Evolutionary conservation across 2,329 filamentous ascomycete species (phyloP), one percentile per base, ranked within the genome.

Genomic region (Penicillium hordei): DNA sequence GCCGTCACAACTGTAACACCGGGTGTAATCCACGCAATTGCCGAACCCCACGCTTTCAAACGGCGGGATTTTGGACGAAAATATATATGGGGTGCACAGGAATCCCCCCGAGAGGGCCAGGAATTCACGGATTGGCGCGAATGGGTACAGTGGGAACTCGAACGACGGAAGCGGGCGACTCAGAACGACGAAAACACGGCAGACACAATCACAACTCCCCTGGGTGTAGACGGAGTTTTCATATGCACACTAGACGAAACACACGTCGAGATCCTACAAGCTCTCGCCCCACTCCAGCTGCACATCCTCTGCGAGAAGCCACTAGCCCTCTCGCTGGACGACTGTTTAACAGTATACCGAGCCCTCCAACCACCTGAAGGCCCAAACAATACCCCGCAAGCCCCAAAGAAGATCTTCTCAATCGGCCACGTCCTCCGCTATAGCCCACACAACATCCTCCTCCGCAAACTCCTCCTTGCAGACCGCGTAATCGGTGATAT

Each of bases 301-400:
- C 92, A 97, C 73, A 86, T 97, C 62, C 90, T 97, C 81, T 95
- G 92, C 72, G 94, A 99, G 80, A 99, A 99, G 77, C 94, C 94
- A 2, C 78, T 99, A 53, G 91, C 92, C 0, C 91, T 91, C 23
- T 89, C 85, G 0, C 78, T 97, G 29, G 74, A 82, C 19, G 91
- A 94, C 67, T 97, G 92, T 70, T 78, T 96, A 36, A 81, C 80
- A 43, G 93, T 96, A 68, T 91, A 70, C 58, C 72, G 64, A 44
- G 66, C 72, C 1, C 63, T 75, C 19, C 67, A 69, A 33, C 65
- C 66, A n/a, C 63, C 63, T 5, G 7, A 62, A 42, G n/a, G 58
- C 58, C 7, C 55, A 48, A n/a, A 48, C 38, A 23, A 68, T 29
- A 60, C 69, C 39, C 59, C 71, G 17, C 50, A 21, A n/a, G 17